Evolutionary conservation across 2,329 filamentous ascomycete species (phyloP), one percentile per base, ranked within the genome.

Genomic region (Diaporthe caulivora): DNA sequence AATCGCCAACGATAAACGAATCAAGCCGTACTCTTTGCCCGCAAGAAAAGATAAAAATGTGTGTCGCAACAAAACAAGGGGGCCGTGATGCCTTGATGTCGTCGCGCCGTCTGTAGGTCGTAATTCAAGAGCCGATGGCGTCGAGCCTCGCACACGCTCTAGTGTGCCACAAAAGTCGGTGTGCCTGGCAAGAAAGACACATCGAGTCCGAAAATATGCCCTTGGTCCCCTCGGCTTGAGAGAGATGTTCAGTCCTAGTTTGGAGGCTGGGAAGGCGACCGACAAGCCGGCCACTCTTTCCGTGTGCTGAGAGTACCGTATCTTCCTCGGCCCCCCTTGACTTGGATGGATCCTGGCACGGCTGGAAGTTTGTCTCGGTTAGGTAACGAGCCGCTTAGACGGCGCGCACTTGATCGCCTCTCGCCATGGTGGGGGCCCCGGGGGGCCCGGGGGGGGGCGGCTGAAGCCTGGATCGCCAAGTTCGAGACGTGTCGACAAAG

Each of bases 61-160:
- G 13, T n/a, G 31, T 67, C 31, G 13, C 47, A 26, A 10, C 44
- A 13, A 24, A 24, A 21, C 10, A 13, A 17, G 31, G 11, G 26
- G 29, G 18, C 21, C 51, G 37, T 17, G 21, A 24, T 26, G 44
- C 44, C 51, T 6, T 17, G 21, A 24, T 26, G 44, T 29, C 60
- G 44, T 65, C 60, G 60, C 60, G 44, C 44, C 29, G 21, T 37
- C 60, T 29, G 42, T 65, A 37, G 60, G 51, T 51, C 44, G 44
- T 37, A 51, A 37, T n/a, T 29, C 8, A 65, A 51, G 44, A 37
- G 21, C 29, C 51, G 24, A 51, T 26, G 62, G 60, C 17, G 13
- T 67, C 62, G 13, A 67, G 62, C 15, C 29, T 65, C 60, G 34
- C 13, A 31, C 37, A 15, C 53, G 29, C 44, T 26, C 31, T 40